Evolutionary conservation across 2,329 filamentous ascomycete species (phyloP), one percentile per base, ranked within the genome.

Genomic region (Helminthosporium solani): DNA sequence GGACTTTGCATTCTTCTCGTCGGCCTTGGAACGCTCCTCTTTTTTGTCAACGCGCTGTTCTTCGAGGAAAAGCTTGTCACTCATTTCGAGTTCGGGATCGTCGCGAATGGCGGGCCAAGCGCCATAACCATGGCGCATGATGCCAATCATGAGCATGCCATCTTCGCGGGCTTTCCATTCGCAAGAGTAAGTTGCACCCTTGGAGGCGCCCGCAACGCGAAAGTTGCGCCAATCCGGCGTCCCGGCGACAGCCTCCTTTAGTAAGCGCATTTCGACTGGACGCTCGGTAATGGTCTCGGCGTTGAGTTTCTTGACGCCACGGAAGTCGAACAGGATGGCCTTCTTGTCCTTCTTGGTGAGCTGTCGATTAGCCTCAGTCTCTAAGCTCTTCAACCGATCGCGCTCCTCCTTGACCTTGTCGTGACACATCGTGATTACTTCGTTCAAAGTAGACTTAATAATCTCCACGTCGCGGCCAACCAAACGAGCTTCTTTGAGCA

Each of bases 21-120:
- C 86, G 14, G 76, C 82, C 61, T 90, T 89, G 62, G 78, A 87
- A 28, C 94, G 86, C 70, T 96, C 90, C 61, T 94, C 91, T 68
- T 97, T 97, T 74, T 95, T 94, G 69, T 95, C 94, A 15, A 97
- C 92, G n/a, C 92, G 87, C 68, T 97, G 91, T 70, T 99, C 95
- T 67, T 99, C 94, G 1, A 99, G 75, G 74, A 95, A 99, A 67
- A 97, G 88, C 64, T 96, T 97, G 60, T 96, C 90, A 1, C 77
- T 75, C 74, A 99, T 85, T 7, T 84, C 87, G 18, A 99, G 81
- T 25, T 96, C 90, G 1, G 82, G 74, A 63, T 99, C 94, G 58
- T 99, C 94, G 6, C 94, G 86, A 60, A 99, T 97, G 58, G 91
- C 87, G 1, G 86, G 82, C 94, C 94, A 99, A 2, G 92, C 91